Evolutionary conservation across 257 asterid species (phyloP).

Genomic region (Plantago elongata): DNA sequence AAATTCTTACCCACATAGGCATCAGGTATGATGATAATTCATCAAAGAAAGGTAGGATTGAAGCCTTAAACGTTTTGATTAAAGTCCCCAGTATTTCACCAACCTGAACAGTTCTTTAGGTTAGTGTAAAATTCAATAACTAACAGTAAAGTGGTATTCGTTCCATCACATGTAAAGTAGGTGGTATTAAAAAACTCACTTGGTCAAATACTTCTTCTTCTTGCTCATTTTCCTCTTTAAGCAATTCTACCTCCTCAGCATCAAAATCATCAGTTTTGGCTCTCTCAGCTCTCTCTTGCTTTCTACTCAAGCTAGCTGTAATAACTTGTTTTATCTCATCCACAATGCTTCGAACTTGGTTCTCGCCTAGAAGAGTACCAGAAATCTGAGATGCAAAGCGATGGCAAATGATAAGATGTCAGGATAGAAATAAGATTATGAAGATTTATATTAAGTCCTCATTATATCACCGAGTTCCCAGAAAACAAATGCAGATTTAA

Average conservation of each 20-base stretch:
- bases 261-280: conserved; percentile 97
- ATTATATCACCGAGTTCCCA: too few species aligned
- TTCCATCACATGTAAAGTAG: neutral
- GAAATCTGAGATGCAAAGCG: conserved; percentile 52
- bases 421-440: conserved; percentile 6
- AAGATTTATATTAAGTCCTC: neutral
- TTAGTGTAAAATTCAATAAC: neutral
- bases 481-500: too few species aligned
- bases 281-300: conserved; percentile 80
- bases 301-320: conserved; percentile 92
- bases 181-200: conserved; percentile 37
- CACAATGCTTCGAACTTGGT: conserved; percentile 84
- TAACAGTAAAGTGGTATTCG: conserved; percentile 2
- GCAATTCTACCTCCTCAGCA: conserved; percentile 94
- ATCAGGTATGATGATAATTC: conserved; percentile 74
- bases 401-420: conserved; percentile 9
- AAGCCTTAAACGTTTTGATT: conserved; percentile 78
- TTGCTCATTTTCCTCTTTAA: conserved; percentile 94
- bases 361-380: conserved; percentile 82
- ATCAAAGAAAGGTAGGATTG: conserved; percentile 95
- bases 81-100: conserved; percentile 93
- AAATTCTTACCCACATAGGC: conserved; percentile 89
- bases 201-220: conserved; percentile 99
- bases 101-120: conserved; percentile 40
- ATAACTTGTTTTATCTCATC: conserved; percentile 87